Conservation (phyloP, 2,329 filamentous ascomycete species). For the Trichoderma citrinoviride region DNA sequence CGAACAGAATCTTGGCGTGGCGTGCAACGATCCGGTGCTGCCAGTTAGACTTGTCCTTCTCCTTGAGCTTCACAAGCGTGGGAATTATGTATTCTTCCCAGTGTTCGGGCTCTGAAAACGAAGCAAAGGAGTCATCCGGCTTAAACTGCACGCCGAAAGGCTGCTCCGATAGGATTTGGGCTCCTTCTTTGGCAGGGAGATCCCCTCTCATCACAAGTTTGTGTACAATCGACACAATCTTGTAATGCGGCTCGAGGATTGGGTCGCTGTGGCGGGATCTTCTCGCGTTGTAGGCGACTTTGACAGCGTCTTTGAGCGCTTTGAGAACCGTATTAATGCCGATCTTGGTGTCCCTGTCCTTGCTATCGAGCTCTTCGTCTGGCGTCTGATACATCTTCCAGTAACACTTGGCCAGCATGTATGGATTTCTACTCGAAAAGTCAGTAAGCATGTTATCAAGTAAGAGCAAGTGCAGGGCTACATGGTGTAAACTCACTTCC, state of each 20-base stretch:
- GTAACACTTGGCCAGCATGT: conserved; percentile 61
- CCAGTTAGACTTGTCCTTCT: conserved; percentile 91
- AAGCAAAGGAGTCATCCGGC: conserved; percentile 36
- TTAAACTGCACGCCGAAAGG: conserved; percentile 46
- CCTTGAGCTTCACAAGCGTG: conserved; percentile 51
- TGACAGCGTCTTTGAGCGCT: conserved; percentile 51
- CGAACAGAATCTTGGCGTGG: conserved; percentile 58
- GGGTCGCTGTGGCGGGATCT: conserved; percentile 66
- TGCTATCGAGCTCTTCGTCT: conserved; percentile 42
- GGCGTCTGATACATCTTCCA: conserved; percentile 62
- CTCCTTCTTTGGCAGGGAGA: conserved; percentile 47
- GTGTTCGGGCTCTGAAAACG: conserved; percentile 51
- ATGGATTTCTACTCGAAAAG: conserved; percentile 46
- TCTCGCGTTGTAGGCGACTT: conserved; percentile 50
- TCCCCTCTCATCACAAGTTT: conserved; percentile 67
- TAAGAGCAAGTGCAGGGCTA: not conserved
- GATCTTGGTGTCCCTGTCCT: conserved; percentile 38
- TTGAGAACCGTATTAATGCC: conserved; percentile 43
- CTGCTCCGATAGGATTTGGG: conserved; percentile 54
- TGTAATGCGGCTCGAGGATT: conserved; percentile 88
- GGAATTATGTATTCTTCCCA: conserved; percentile 56
- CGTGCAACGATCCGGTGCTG: conserved; percentile 87
- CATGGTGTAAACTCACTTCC: conserved; percentile 47
- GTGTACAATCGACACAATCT: conserved; percentile 76
- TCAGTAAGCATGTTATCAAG: not conserved